Evolutionary conservation across 2,329 filamentous ascomycete species (phyloP), one percentile per base, ranked within the genome.

Genomic region (Aspergillus uvarum): DNA sequence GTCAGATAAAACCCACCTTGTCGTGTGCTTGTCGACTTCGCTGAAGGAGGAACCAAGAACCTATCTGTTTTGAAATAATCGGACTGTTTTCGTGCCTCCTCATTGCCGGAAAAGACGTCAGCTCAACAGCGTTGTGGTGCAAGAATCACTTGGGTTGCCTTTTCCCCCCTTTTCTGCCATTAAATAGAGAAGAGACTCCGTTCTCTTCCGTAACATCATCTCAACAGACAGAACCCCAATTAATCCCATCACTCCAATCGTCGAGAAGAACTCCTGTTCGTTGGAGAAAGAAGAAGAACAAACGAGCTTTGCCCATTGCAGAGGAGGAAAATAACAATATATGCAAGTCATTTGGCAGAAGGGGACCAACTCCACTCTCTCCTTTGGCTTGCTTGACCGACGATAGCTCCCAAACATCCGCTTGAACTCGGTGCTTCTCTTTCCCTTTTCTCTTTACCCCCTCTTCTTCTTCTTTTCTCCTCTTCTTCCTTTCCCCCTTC

Each of bases 331-430:
- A 56, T 57, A 61, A 59, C 16, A 44, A 44, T 44, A 44, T 44
- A 44, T 44, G 38, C 38, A 44, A 44, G 38, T 44, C 38, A 44
- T 19, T 19, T 44, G 38, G 38, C 38, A 44, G 38, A 44, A 44
- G 38, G 38, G 38, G 38, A 44, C 16, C 38, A 44, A 44, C 38
- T 44, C 38, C 38, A 58, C 21, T 50, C 51, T 51, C 5, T 54
- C 35, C 51, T 59, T 59, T 57, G 35, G 31, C 38, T 29, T 54
- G 54, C 54, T 58, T 59, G 56, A 62, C 60, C 63, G 62, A 63
- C 63, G 61, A 63, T 59, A 63, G 60, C 63, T 65, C 58, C 62
- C 62, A 65, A 44, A 44, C 38, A 19, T 66, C 66, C 64, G 62
- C 65, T 65, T 61, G 38, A 44, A 65, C 61, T 65, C 58, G 62